Conservation (phyloP, 352 stramenopile species). For the Phytophthora lateralis region DNA sequence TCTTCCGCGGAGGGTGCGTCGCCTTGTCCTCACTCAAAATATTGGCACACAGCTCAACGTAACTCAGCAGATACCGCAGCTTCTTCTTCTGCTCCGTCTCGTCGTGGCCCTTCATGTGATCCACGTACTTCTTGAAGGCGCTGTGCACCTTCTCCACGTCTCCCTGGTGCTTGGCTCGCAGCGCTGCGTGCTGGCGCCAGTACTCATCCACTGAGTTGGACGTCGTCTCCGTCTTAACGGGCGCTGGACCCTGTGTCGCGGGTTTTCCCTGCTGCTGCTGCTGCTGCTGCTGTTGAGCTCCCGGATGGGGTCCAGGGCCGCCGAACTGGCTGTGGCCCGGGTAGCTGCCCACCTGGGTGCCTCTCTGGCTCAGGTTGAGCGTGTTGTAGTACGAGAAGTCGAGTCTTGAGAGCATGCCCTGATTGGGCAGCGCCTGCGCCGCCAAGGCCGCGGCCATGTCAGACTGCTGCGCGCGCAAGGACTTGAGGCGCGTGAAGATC, state of each 20-base stretch:
- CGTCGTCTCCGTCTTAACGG: constrained; percentile 31
- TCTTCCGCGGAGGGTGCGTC: constrained; percentile 69
- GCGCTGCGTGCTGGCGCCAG: constrained; percentile 74
- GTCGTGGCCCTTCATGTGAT: constrained; percentile 89
- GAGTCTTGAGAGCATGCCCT: constrained; percentile 75
- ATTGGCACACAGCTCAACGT: constrained; percentile 82
- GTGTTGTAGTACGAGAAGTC: constrained; percentile 87
- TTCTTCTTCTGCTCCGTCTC: constrained; percentile 91
- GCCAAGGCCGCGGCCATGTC: constrained; percentile 77
- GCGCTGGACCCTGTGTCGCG: constrained; percentile 3
- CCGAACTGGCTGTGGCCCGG: constrained; percentile 48
- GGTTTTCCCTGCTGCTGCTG: constrained; percentile 26
- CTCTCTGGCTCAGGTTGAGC: constrained; percentile 54
- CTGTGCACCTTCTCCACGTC: constrained; percentile 88
- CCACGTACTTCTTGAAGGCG: constrained; percentile 89
- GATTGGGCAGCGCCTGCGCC: constrained; percentile 66
- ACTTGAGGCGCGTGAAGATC: constrained; percentile 88
- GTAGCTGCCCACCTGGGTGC: constrained; percentile 40
- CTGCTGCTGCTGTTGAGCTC: constrained; percentile 24
- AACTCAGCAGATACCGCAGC: constrained; percentile 81
- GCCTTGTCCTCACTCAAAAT: constrained; percentile 80
- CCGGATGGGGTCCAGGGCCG: constrained; percentile 30
- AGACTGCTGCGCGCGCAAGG: constrained; percentile 69
- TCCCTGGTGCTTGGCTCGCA: constrained; percentile 80
- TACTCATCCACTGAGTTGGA: constrained; percentile 69